Conservation (phyloP, 2,329 filamentous ascomycete species). For the Trichocomaceae sp. region DNA sequence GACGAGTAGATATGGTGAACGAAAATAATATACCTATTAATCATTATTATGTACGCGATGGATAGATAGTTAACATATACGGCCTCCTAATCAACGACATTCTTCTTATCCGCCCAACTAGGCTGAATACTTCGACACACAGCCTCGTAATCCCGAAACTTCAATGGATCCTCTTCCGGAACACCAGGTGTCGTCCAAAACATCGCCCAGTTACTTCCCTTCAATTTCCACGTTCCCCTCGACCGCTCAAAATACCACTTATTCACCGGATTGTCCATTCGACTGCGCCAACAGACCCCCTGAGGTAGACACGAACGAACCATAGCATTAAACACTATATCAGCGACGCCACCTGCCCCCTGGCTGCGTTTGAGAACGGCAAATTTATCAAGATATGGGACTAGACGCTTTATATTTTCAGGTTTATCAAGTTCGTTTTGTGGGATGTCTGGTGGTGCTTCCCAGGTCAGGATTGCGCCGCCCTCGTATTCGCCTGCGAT, state of each 20-base stretch:
- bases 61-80: background rate
- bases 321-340: constrained; percentile 95
- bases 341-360: constrained; percentile 84
- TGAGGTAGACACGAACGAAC: constrained; percentile 78
- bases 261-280: constrained; percentile 89
- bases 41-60: background rate
- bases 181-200: constrained; percentile 84
- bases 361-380: constrained; percentile 84
- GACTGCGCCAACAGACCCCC: constrained; percentile 87
- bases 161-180: constrained; percentile 43
- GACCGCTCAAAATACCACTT: constrained; percentile 99
- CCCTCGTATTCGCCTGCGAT: constrained; percentile 96
- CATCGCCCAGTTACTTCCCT: constrained; percentile 88
- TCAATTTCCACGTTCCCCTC: constrained; percentile 72
- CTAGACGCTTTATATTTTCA: constrained; percentile 54
- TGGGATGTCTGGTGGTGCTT: constrained; percentile 58
- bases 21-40: background rate
- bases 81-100: constrained; percentile 46
- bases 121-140: constrained; percentile 60
- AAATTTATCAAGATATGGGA: constrained; percentile 97
- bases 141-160: constrained; percentile 62
- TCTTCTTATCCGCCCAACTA: constrained; percentile 42
- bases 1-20: background rate
- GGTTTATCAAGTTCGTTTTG: constrained; percentile 52
- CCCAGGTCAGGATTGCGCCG: constrained; percentile 91